Conservation (phyloP, 352 stramenopile genomes). For the Phytophthora sansomeana region DNA sequence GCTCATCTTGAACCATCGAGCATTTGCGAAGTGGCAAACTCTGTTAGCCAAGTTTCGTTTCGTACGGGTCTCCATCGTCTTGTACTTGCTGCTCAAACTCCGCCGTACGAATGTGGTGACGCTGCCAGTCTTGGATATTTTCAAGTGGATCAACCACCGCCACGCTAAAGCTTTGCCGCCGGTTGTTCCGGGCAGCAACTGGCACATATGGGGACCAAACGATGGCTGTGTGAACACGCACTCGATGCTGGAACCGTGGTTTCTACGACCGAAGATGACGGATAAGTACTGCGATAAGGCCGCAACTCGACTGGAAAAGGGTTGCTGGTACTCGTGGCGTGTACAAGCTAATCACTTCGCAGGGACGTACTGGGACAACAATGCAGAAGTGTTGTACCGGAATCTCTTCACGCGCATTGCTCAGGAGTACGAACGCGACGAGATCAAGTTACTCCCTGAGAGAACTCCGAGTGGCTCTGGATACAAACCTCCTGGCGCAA, state of each 20-base stretch:
- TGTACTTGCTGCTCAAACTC: constrained; percentile 33
- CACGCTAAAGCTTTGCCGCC: constrained; percentile 39
- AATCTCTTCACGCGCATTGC: constrained; percentile 64
- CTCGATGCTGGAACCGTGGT: constrained; percentile 67
- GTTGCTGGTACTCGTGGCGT: constrained; percentile 72
- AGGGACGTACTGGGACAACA: constrained; percentile 63
- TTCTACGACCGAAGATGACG: constrained; percentile 39
- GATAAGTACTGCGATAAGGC: background rate
- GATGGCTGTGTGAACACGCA: constrained; percentile 68
- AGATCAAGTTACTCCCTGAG: background rate
- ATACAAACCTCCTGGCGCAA: background rate
- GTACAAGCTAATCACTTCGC: constrained; percentile 66
- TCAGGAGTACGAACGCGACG: constrained; percentile 43
- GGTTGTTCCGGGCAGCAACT: constrained; percentile 59
- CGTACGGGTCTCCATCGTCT: constrained; percentile 10
- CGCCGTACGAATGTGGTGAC: constrained; percentile 51
- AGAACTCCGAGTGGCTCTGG: too few species aligned
- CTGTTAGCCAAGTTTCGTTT: background rate
- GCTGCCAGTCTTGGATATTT: constrained; percentile 45
- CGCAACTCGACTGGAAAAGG: constrained; percentile 39
- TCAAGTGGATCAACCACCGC: constrained; percentile 58
- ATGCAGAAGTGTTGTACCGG: constrained; percentile 57
- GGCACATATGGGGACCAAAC: constrained; percentile 61
- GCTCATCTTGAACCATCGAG: constrained; percentile 12
- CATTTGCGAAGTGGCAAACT: constrained; percentile 1